Base-by-base conservation (phyloP, 2,329 filamentous ascomycete species). In the Xylariaceae sp. region DNA sequence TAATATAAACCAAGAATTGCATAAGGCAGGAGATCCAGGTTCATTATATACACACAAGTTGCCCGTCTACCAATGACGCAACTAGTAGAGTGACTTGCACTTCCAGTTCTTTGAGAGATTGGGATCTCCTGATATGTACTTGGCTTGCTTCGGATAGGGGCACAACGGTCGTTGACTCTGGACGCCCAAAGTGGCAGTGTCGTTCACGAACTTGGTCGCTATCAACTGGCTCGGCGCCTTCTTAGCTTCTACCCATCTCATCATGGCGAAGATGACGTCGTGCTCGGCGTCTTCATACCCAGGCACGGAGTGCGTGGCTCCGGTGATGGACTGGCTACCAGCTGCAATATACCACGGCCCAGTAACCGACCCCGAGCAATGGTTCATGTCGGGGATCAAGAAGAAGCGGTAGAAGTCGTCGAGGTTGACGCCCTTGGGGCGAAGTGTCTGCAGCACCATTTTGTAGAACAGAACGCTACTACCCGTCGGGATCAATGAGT, bases 391-490 rank as follows among this genome's bases (percentile, higher is more conserved):
- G 3, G 68, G 67, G n/a, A 73, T 60, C 5, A 61, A 54, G 54
- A 73, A 73, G 46, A 70, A 65, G 13, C 59, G 51, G 56, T 71
- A 78, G 54, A 70, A 68, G 15, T 70, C 66, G 6, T 67, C 69
- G 31, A 67, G 63, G 16, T 51, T 34, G 16, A 53, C 38, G 4
- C 49, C 51, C 26, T 56, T 41, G 1, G 53, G 47, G 2, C 43
- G 36, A 11, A 61, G 50, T n/a, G 55, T 52, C 15, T 51, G 48
- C 18, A 34, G 31, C 2, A 59, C 55, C 24, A 53, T 40, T 28
- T 61, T 54, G 35, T 59, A 57, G 34, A 61, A 63, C 29, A 51
- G 39, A 9, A 51, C 37, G 14, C 57, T 60, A n/a, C 52, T 54
- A 11, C 47, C 48, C 2, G 59, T 59, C 7, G 58, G 56, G 27